Base-by-base conservation (phyloP, 768 basidiomycete species). In the Russula abietina region DNA sequence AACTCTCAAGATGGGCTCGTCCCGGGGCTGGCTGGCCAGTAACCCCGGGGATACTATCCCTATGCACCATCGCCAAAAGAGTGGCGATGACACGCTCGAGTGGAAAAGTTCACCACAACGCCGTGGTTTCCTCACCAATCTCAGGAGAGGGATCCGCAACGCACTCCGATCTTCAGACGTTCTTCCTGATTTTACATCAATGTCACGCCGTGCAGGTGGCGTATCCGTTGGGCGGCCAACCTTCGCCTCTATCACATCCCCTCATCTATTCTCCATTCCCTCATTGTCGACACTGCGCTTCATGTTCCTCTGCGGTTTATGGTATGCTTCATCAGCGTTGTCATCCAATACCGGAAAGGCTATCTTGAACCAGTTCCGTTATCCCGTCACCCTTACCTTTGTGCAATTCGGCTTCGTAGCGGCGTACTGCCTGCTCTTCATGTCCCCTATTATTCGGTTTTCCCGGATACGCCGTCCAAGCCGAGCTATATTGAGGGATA, bases 381-480 rank as follows among this genome's bases (percentile, higher is more conserved):
- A 91, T 75, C 97, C 97, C 5, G 83, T 99, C 71, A 98, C 97
- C 65, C 85, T 99, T 71, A 99, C 97, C 43, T 92, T 99, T 71
- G 82, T 99, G 70, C 97, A 99, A 73, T 99, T 99, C 71, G 94
- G 87, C 67, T 97, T 98, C 73, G 89, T 98, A 54, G 89, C 93
- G 9, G 78, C 77, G 11, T 98, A 89, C 75, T 97, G 92, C 71
- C 78, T 91, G 55, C 75, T 96, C 55, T 83, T 88, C 77, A 93
- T 93, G 86, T 85, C 83, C 14, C 91, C 91, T 33, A 68, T 78
- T 38, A 74, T 90, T 22, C 83, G 81, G 26, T 87, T 89, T 71
- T 79, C 86, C 48, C 83, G 76, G 68, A 69, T 96, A 45, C 85
- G 92, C 39, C 71, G 69, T 22, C 95, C 96, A 4, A 91, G 86